phyloP scores from a whole-genome alignment of 805 yeast genomes.

The Pichia nakasei region DNA sequence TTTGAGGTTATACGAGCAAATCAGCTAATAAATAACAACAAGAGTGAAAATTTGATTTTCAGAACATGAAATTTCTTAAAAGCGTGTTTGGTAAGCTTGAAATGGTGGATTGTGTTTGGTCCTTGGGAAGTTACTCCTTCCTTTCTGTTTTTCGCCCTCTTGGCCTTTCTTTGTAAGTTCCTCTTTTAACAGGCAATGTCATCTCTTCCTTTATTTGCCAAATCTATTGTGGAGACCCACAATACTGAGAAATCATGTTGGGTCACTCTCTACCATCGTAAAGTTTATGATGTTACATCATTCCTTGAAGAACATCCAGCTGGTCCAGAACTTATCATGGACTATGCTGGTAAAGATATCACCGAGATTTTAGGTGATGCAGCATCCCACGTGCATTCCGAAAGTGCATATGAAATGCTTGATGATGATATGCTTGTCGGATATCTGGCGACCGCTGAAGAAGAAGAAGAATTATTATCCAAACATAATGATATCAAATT shows the following conservation, averaged over 20 bases:
- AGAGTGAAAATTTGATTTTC: too few species aligned
- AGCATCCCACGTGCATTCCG: constrained; percentile 69
- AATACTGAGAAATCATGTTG: constrained; percentile 51
- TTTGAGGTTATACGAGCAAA: too few species aligned
- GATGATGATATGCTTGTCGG: constrained; percentile 82
- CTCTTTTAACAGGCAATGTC: not conserved
- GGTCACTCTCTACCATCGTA: constrained; percentile 74
- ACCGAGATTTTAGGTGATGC: constrained; percentile 72
- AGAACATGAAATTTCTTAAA: too few species aligned
- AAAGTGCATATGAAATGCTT: constrained; percentile 79
- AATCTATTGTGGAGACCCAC: constrained; percentile 45
- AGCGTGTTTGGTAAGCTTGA: too few species aligned
- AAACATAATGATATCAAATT: constrained; percentile 48
- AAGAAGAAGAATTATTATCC: constrained; percentile 56
- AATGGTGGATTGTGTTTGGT: too few species aligned
- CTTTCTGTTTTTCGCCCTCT: not conserved
- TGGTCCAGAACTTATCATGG: constrained; percentile 49
- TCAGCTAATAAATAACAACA: too few species aligned
- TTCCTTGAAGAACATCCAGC: constrained; percentile 70
- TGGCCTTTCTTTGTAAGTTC: not conserved
- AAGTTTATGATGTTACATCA: constrained; percentile 73
- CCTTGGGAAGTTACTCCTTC: not conserved
- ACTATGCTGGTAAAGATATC: constrained; percentile 51
- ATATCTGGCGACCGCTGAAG: constrained; percentile 71
- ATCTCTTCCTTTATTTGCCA: constrained; percentile 51